Percentiles rank a stretch among this genome's conserved stretches.
Conservation (phyloP, 164 flowering plant genomes). For the Annona squamosa region DNA sequence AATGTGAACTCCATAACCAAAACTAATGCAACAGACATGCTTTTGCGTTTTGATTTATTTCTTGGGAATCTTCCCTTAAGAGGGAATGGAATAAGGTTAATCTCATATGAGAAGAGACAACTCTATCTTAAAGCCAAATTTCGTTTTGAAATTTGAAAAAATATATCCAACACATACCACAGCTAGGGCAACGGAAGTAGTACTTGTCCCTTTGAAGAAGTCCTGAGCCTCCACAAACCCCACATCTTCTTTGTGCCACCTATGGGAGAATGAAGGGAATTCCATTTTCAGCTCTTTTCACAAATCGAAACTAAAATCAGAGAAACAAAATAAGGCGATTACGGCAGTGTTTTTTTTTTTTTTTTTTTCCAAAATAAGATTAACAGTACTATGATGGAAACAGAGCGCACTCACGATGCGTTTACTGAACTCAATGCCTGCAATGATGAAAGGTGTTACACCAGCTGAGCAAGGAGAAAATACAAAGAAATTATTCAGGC, state of each 20-base stretch:
- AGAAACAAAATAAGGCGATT: background rate
- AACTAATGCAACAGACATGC: too few species aligned
- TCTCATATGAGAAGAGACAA: background rate
- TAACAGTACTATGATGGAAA: background rate
- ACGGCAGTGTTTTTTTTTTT: background rate
- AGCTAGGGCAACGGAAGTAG: slow-evolving; percentile 72
- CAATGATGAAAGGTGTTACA: slow-evolving; percentile 73
- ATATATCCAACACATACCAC: slow-evolving; percentile 41
- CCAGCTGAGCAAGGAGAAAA: slow-evolving; percentile 52
- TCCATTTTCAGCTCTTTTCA: background rate
- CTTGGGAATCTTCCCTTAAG: too few species aligned
- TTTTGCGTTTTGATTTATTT: too few species aligned
- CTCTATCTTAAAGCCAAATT: too few species aligned
- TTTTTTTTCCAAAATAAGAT: background rate
- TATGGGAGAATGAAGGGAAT: slow-evolving; percentile 12
- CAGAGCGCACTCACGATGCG: slow-evolving; percentile 52
- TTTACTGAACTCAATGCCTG: slow-evolving; percentile 87
- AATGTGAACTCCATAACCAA: too few species aligned
- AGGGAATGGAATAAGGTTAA: background rate
- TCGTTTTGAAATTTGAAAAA: background rate
- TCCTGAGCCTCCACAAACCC: slow-evolving; percentile 78
- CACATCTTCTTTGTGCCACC: slow-evolving; percentile 72
- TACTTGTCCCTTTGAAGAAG: slow-evolving; percentile 58
- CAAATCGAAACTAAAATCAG: background rate
- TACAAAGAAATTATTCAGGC: background rate